These are phyloP conservation scores for Polytrichum formosum DNA, from an alignment of 225 moss, liverwort and hornwort genomes.

Conservation along the genomic window DNA sequence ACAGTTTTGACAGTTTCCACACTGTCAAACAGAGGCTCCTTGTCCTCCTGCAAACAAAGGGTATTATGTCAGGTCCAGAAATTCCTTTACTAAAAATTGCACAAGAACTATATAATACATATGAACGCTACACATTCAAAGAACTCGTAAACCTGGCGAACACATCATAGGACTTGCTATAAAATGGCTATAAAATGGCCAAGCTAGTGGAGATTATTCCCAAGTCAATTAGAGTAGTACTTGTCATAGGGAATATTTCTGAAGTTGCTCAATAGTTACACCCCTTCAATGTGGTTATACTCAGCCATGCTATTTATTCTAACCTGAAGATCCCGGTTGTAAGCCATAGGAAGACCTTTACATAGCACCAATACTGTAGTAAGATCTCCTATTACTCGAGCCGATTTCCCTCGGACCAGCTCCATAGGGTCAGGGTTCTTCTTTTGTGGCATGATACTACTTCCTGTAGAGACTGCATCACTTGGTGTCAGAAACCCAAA, in stretches of 20 bases:
- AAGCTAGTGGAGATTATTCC: no score
- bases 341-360: slow-evolving; percentile 98
- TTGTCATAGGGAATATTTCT: no score
- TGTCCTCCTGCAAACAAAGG: slow-evolving; percentile 74
- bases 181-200: no score
- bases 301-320: background rate
- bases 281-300: no score
- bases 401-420: slow-evolving; percentile 93
- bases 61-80: no score
- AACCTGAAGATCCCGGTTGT: slow-evolving; percentile 98
- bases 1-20: slow-evolving; percentile 76
- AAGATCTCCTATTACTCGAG: slow-evolving; percentile 90
- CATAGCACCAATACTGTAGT: slow-evolving; percentile 86
- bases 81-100: no score
- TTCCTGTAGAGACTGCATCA: slow-evolving; percentile 96
- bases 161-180: no score
- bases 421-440: slow-evolving; percentile 99
- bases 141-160: background rate
- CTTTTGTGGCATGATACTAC: slow-evolving; percentile 99
- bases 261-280: no score
- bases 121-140: no score
- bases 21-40: slow-evolving; percentile 96
- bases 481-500: slow-evolving; percentile 93
- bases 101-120: no score
- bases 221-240: no score